A percentile compares a stretch with the other conserved stretches of the same genome.
These are phyloP conservation scores for Hanseniaspora vineae DNA, from an alignment of 805 yeast genomes.

Conservation along the genomic window DNA sequence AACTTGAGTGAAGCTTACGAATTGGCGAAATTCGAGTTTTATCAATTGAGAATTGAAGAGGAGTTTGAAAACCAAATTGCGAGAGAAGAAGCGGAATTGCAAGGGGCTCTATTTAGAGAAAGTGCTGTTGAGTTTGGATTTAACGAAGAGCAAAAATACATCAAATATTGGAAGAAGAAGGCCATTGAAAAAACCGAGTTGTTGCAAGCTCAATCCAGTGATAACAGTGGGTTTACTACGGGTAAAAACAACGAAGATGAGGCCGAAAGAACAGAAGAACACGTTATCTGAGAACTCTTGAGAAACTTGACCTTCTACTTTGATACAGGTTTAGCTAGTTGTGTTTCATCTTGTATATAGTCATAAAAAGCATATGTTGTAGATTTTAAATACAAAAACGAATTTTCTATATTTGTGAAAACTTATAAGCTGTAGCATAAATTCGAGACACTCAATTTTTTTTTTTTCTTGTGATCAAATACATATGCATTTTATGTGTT, in stretches of 20 bases:
- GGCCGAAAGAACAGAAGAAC: constrained; percentile 3
- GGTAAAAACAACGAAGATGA: constrained; percentile 2
- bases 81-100: constrained; percentile 75
- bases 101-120: constrained; percentile 60
- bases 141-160: constrained; percentile 52
- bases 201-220: constrained; percentile 31
- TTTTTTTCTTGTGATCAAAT: constrained; percentile 23
- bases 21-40: constrained; percentile 78
- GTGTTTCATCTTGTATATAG: too few species aligned
- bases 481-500: constrained; percentile 26
- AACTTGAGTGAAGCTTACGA: constrained; percentile 60
- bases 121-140: constrained; percentile 56
- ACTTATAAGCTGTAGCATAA: too few species aligned
- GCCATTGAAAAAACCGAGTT: constrained; percentile 55
- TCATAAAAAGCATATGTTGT: not conserved
- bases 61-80: constrained; percentile 62
- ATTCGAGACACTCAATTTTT: too few species aligned
- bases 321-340: too few species aligned
- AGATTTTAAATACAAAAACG: too few species aligned
- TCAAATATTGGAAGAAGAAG: constrained; percentile 61
- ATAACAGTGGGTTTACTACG: constrained; percentile 10
- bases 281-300: not conserved
- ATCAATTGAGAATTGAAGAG: constrained; percentile 70
- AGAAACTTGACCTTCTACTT: not conserved
- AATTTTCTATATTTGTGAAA: too few species aligned